Evolutionary conservation across 2,329 filamentous ascomycete species (phyloP).

Genomic region (Xylariales sp.): DNA sequence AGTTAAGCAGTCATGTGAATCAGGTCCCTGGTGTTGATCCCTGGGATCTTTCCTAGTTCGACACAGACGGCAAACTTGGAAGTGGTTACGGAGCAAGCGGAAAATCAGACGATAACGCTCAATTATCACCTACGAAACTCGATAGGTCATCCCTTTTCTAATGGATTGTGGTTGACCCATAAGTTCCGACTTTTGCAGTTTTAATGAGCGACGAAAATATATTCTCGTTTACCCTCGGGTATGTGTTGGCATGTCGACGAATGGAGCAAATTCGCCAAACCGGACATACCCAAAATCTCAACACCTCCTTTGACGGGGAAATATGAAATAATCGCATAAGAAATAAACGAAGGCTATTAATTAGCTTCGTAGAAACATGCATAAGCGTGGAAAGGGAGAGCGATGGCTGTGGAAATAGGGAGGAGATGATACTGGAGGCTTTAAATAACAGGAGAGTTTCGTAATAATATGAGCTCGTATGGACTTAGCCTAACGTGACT

Average conservation of each 20-base stretch:
- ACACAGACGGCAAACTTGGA: slow-evolving; percentile 17
- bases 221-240: slow-evolving; percentile 5
- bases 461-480: slow-evolving; percentile 8
- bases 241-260: slow-evolving; percentile 14
- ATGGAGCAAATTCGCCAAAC: slow-evolving; percentile 16
- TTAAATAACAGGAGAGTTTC: background rate
- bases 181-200: background rate
- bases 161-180: background rate
- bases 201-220: slow-evolving; percentile 9
- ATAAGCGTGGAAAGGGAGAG: background rate
- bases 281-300: slow-evolving; percentile 1
- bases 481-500: background rate
- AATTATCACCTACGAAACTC: slow-evolving; percentile 6
- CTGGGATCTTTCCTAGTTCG: slow-evolving; percentile 24
- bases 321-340: slow-evolving; percentile 13
- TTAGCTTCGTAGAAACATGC: background rate
- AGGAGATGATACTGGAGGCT: background rate
- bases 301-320: slow-evolving; percentile 5
- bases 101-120: slow-evolving; percentile 7
- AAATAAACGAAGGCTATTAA: slow-evolving; percentile 13
- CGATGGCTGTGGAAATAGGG: background rate
- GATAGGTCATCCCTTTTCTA: background rate
- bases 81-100: background rate
- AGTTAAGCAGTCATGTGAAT: slow-evolving; percentile 18
- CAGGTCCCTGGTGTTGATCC: slow-evolving; percentile 3